Evolutionary conservation across 257 asterid species (phyloP).

Genomic region (Solanum chiquidenum): DNA sequence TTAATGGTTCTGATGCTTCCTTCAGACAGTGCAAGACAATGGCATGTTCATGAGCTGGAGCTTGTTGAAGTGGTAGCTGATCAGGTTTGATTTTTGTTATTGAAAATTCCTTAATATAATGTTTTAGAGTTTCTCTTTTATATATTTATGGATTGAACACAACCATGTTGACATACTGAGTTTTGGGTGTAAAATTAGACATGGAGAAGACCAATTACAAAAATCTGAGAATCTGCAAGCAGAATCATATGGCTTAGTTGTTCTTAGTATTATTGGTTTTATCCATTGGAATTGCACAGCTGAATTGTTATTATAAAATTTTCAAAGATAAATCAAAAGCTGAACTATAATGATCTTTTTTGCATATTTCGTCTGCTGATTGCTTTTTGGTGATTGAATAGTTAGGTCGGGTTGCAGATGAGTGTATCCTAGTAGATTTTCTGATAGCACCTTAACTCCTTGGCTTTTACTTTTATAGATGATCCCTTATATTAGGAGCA

Average conservation of each 20-base stretch:
- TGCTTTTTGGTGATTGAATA: neutral
- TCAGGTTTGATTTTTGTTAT: constrained; percentile 44
- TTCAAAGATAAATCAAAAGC: neutral
- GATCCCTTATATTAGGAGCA: neutral
- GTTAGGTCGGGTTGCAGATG: neutral
- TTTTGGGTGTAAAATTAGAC: neutral
- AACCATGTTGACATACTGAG: neutral
- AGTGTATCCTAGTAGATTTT: neutral
- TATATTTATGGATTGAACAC: neutral
- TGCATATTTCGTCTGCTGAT: neutral
- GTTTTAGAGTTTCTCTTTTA: neutral
- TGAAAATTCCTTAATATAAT: neutral
- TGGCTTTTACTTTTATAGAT: neutral
- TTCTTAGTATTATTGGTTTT: neutral
- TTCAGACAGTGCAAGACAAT: constrained; percentile 90
- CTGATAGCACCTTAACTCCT: neutral
- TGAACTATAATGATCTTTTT: neutral
- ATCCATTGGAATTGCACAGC: neutral
- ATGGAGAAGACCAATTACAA: neutral
- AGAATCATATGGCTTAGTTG: neutral
- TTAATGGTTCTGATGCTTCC: constrained; percentile 98
- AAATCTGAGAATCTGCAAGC: neutral
- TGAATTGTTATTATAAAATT: neutral
- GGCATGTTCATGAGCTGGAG: constrained; percentile 95
- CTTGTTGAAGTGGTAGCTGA: constrained; percentile 99